Evolutionary conservation across 75 land plant genomes (phyloP), one percentile per base, ranked within the genome.

Genomic region (Selaginella tamariscina): DNA sequence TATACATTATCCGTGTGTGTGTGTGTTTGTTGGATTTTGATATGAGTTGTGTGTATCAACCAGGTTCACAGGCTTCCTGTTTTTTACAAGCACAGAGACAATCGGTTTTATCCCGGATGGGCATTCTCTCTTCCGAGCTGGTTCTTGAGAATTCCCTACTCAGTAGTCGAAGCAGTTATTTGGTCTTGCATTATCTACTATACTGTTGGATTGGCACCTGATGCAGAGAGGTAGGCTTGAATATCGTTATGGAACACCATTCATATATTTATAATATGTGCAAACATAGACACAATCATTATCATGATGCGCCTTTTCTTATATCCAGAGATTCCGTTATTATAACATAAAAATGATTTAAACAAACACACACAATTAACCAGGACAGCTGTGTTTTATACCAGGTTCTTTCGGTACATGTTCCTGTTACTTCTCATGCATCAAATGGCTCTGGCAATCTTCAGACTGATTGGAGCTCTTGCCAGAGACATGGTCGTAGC

Each of bases 71-170:
- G 87, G 21, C 83, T 89, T 24, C 95, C 95, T 56, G 81, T 89
- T 11, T 83, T 89, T 54, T 89, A 79, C 79, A 89, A 89, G 72
- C 95, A 89, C 56, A 79, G 89, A 65, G 85, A 89, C 68, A 82
- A 81, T 63, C 67, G 62, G n/a, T 86, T 89, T 68, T 77, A 82
- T 76, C 95, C 95, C 31, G 80, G 86, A 21, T 89, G 89, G 89
- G 83, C 87, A 5, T 89, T 75, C 72, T 75, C 86, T 2, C 1
- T 84, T 27, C 74, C 84, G 26, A 89, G 84, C 33, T 89, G 83
- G 82, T 31, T 89, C n/a, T 72, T 89, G n/a, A 76, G 87, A 56
- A 65, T 89, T 1, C 95, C 95, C 44, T 82, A 82, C 68, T 89
- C 95, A 0, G 24, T 81, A 1, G 60, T 75, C 39, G 95, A 89